phyloP scores from a whole-genome alignment of 768 basidiomycete species.

The Leccinum variicolor region DNA sequence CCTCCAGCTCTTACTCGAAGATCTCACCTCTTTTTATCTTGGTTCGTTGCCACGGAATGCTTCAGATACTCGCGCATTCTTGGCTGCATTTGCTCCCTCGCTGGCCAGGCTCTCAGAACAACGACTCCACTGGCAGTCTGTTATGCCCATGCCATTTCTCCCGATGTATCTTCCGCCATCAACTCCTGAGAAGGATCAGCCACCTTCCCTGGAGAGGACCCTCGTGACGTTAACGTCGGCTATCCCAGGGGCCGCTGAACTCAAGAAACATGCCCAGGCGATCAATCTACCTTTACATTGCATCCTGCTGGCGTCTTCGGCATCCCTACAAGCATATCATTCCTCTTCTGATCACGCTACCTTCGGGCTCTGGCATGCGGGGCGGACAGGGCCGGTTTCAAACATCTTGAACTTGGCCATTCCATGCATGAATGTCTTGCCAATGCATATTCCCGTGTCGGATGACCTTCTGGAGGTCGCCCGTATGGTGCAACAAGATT shows the following conservation, averaged over 20 bases:
- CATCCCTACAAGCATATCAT: slow-evolving; percentile 34
- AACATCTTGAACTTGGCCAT: slow-evolving; percentile 37
- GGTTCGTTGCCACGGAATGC: slow-evolving; percentile 21
- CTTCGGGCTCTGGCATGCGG: slow-evolving; percentile 48
- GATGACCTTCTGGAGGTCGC: slow-evolving; percentile 28
- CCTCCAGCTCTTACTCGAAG: slow-evolving; percentile 37
- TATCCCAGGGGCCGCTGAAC: slow-evolving; percentile 39
- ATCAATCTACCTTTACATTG: slow-evolving; percentile 36
- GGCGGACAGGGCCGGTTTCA: slow-evolving; percentile 36
- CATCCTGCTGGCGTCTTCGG: slow-evolving; percentile 45
- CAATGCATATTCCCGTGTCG: slow-evolving; percentile 30
- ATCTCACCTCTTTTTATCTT: slow-evolving; percentile 36
- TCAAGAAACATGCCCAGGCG: slow-evolving; percentile 43
- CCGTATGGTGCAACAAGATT: slow-evolving; percentile 32
- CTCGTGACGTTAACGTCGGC: slow-evolving; percentile 35
- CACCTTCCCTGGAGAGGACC: slow-evolving; percentile 1
- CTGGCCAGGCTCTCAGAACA: slow-evolving; percentile 19
- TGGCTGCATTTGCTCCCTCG: slow-evolving; percentile 21
- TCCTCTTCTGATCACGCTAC: slow-evolving; percentile 28
- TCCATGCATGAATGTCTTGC: slow-evolving; percentile 46
- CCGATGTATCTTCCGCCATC: slow-evolving; percentile 28
- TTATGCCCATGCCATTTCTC: slow-evolving; percentile 28
- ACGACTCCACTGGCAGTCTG: slow-evolving; percentile 35
- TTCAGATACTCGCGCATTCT: slow-evolving; percentile 29
- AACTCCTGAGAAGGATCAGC: neutral